Evolutionary conservation across 2,329 filamentous ascomycete genomes (phyloP).

Genomic region (Sporothrix pseudoabietina): DNA sequence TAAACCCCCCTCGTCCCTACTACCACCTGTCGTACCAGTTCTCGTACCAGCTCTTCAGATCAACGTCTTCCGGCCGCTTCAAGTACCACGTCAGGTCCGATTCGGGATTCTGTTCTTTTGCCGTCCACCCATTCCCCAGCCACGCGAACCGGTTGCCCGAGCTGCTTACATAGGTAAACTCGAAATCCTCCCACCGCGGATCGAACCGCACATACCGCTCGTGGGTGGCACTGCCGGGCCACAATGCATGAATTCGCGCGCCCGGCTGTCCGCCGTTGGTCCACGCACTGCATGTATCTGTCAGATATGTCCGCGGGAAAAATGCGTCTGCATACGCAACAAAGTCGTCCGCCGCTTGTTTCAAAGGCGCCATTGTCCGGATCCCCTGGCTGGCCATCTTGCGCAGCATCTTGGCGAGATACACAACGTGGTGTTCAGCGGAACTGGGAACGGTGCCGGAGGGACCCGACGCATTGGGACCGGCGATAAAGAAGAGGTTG

Average conservation of each 20-base stretch:
- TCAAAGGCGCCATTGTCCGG: slow-evolving; percentile 36
- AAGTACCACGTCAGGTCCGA: slow-evolving; percentile 48
- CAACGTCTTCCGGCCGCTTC: slow-evolving; percentile 55
- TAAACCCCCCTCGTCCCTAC: not conserved
- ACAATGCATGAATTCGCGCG: not conserved
- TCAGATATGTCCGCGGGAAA: slow-evolving; percentile 39
- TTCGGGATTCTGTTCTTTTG: slow-evolving; percentile 39
- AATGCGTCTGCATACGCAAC: slow-evolving; percentile 40
- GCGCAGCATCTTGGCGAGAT: slow-evolving; percentile 53
- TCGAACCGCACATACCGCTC: not conserved
- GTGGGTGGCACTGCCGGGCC: not conserved
- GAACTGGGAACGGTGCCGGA: slow-evolving; percentile 29
- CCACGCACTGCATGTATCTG: slow-evolving; percentile 31
- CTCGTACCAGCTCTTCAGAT: slow-evolving; percentile 66
- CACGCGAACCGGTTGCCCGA: not conserved
- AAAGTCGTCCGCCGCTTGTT: slow-evolving; percentile 36
- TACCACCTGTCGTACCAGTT: slow-evolving; percentile 55
- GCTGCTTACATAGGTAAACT: not conserved
- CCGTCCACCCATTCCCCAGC: slow-evolving; percentile 38
- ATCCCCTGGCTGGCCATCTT: slow-evolving; percentile 54
- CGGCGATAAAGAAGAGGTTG: slow-evolving; percentile 37
- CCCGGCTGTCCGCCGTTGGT: not conserved
- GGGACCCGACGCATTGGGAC: slow-evolving; percentile 26
- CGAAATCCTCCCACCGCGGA: not conserved
- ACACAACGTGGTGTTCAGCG: slow-evolving; percentile 37